Base-by-base conservation (phyloP, 768 basidiomycete genomes). In the Rickenella mellea region DNA sequence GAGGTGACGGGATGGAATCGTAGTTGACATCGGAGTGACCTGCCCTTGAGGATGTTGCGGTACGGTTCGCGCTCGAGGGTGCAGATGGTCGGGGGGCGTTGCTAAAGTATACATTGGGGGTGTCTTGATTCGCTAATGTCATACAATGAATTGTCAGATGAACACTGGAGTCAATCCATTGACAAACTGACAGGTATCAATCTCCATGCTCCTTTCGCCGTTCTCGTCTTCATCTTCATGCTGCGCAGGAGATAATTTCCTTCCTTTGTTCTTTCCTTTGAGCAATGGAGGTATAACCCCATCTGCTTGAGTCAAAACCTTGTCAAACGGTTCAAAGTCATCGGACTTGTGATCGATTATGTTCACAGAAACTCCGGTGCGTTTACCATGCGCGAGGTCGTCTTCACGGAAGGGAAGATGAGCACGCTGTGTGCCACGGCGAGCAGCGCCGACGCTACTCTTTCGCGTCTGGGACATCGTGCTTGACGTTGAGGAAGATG, bases 311-410 rank as follows among this genome's bases (percentile, higher is more conserved):
- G 71, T 69, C 35, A 88, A 70, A 40, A 89, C 56, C 52, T 85
- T 72, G 42, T 82, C 83, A 57, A 88, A 88, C 0, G 78, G 80
- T 57, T 89, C 85, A 55, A 88, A 87, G 22, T 83, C 86, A 58
- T 87, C 86, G 20, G 83, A 83, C 55, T 74, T 76, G 50, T 76
- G 78, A 47, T 81, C 76, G 43, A 87, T 75, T 52, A 74, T 73
- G 28, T 63, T 71, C 11, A 88, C 78, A 0, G 74, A 68, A 41
- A 86, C 70, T 4, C 86, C 86, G 0, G 86, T 89, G 56, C 78
- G 83, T 71, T 84, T 87, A 14, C 86, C 86, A 42, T 80, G 82
- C 39, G 74, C 74, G 9, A 77, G 74, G 51, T 87, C 81, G 49
- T 86, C 82, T 2, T 82, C 84, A 38, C 81, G 75, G 53, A 82